These are phyloP conservation scores for Acorus gramineus DNA, from an alignment of 106 monocot species.

Conservation along the genomic window DNA sequence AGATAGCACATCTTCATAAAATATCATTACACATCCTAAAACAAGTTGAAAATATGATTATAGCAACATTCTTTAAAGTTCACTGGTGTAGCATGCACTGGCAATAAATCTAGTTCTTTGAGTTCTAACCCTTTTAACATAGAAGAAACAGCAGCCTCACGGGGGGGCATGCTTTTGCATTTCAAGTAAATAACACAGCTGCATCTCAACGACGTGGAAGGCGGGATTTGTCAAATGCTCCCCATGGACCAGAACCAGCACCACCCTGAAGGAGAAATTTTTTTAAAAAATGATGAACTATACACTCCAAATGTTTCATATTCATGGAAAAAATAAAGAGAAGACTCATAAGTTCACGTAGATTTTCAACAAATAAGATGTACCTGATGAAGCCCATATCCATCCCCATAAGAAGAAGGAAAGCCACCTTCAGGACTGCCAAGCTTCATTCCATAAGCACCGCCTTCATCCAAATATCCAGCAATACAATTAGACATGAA, in stretches of 20 bases:
- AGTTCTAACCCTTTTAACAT: slow-evolving; percentile 13
- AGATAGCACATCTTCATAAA: no score
- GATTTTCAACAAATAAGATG: neutral
- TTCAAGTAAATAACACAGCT: neutral
- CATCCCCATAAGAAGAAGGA: slow-evolving; percentile 43
- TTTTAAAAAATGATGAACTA: neutral
- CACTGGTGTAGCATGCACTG: neutral
- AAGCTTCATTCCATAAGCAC: slow-evolving; percentile 43
- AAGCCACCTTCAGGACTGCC: slow-evolving; percentile 48
- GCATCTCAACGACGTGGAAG: slow-evolving; percentile 29
- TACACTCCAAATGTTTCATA: neutral
- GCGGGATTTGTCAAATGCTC: slow-evolving; percentile 44
- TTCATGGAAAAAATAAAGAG: no score
- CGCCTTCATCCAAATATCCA: slow-evolving; percentile 30
- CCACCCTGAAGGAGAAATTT: slow-evolving; percentile 26
- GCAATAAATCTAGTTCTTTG: slow-evolving; percentile 5
- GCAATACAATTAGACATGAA: neutral
- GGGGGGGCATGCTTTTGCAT: neutral
- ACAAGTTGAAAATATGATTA: no score
- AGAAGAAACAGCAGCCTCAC: neutral
- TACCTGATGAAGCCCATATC: slow-evolving; percentile 41
- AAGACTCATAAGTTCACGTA: no score
- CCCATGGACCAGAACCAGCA: slow-evolving; percentile 45
- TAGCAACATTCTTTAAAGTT: no score
- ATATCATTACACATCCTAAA: no score